phyloP scores from a whole-genome alignment of 2,329 filamentous ascomycete species.

The Hymenoscyphus repandus region DNA sequence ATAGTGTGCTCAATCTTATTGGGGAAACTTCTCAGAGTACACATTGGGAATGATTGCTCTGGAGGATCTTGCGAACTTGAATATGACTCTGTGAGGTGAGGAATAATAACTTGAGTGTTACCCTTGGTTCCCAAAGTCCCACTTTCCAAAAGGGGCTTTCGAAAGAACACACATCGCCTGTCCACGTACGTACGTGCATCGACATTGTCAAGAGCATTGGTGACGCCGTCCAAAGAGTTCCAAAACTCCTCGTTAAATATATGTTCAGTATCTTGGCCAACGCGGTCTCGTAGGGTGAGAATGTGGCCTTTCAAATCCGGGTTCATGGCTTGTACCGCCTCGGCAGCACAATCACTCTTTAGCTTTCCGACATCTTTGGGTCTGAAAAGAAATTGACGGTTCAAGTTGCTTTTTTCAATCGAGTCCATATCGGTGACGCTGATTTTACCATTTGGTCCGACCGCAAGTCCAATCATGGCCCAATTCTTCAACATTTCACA shows the following conservation, averaged over 20 bases:
- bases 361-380: constrained; percentile 88
- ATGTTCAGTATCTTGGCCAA: constrained; percentile 86
- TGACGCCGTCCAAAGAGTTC: constrained; percentile 81
- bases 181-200: constrained; percentile 97
- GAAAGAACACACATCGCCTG: constrained; percentile 95
- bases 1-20: constrained; percentile 99
- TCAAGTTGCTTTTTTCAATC: constrained; percentile 98
- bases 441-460: constrained; percentile 83
- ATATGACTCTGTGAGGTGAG: constrained; percentile 90
- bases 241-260: constrained; percentile 95
- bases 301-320: constrained; percentile 87
- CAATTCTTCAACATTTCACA: constrained; percentile 99
- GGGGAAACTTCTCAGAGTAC: constrained; percentile 92
- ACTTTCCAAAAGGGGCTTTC: constrained; percentile 91
- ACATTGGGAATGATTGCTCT: constrained; percentile 99
- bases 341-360: constrained; percentile 92
- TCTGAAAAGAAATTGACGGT: constrained; percentile 94
- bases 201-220: constrained; percentile 95
- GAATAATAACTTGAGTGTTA: constrained; percentile 94
- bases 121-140: constrained; percentile 98
- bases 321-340: constrained; percentile 92
- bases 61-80: constrained; percentile 95
- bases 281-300: constrained; percentile 77
- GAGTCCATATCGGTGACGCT: constrained; percentile 96
- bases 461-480: constrained; percentile 95